Evolutionary conservation across 2,329 filamentous ascomycete genomes (phyloP).

Genomic region (Chlorencoelia australis): DNA sequence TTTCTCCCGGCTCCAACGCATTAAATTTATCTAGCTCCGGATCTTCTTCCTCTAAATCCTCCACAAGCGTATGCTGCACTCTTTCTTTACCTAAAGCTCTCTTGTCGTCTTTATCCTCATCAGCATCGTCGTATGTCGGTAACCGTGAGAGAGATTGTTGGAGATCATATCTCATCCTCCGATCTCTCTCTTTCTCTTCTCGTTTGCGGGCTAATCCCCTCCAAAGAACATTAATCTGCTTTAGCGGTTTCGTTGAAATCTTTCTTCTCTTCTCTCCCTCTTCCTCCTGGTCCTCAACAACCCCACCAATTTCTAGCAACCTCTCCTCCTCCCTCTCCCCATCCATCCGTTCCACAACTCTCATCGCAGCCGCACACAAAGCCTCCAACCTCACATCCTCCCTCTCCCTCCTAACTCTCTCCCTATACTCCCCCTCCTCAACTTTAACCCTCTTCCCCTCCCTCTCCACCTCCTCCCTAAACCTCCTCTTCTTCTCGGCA

Average conservation of each 20-base stretch:
- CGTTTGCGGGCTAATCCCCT: constrained; percentile 62
- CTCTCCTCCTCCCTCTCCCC: constrained; percentile 20
- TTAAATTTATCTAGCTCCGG: constrained; percentile 73
- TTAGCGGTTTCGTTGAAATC: constrained; percentile 41
- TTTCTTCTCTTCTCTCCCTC: constrained; percentile 22
- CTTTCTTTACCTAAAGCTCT: constrained; percentile 52
- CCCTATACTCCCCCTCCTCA: constrained; percentile 62
- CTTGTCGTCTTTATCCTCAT: constrained; percentile 64
- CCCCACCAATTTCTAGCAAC: constrained; percentile 10
- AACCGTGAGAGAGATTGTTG: constrained; percentile 53
- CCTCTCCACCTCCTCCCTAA: constrained; percentile 50
- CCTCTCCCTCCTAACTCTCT: constrained; percentile 58
- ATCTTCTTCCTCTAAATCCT: constrained; percentile 70
- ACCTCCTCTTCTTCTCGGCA: constrained; percentile 69
- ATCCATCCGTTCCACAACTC: constrained; percentile 66
- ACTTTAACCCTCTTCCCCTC: constrained; percentile 51
- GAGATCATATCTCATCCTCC: constrained; percentile 53
- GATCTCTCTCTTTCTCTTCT: constrained; percentile 59
- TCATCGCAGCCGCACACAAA: constrained; percentile 68
- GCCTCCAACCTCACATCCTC: constrained; percentile 60
- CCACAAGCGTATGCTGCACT: constrained; percentile 47
- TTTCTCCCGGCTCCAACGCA: constrained; percentile 53
- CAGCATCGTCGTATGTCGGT: constrained; percentile 56
- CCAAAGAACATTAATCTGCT: constrained; percentile 68
- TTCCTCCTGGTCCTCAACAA: constrained; percentile 14